phyloP scores from a whole-genome alignment of 179 eudicot genomes.

The Kewa caespitosa region DNA sequence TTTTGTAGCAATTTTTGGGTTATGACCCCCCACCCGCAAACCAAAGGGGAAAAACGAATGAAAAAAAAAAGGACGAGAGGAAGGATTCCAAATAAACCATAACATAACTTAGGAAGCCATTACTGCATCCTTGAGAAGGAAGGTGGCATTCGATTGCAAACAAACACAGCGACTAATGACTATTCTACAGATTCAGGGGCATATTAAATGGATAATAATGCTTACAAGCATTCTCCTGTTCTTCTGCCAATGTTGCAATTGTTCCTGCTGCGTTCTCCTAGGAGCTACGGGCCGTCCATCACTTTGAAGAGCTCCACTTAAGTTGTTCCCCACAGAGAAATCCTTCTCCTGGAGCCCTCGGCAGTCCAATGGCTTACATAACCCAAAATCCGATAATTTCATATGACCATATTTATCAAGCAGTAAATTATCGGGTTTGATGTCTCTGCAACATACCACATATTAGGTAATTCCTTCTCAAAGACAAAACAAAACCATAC shows the following conservation, averaged over 20 bases:
- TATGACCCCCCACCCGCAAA: neutral
- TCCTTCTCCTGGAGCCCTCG: slow-evolving; percentile 74
- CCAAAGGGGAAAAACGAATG: no score
- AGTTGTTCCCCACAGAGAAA: slow-evolving; percentile 50
- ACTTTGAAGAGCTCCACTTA: slow-evolving; percentile 73
- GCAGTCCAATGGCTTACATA: slow-evolving; percentile 86
- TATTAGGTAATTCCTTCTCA: neutral
- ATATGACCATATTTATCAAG: slow-evolving; percentile 80
- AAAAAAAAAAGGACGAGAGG: no score
- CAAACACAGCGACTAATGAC: neutral
- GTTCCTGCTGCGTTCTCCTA: slow-evolving; percentile 81
- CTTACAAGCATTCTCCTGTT: slow-evolving; percentile 88
- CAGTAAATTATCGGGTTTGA: slow-evolving; percentile 85
- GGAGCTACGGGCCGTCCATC: slow-evolving; percentile 76
- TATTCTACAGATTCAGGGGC: neutral
- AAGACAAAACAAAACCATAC: neutral
- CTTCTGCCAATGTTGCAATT: slow-evolving; percentile 80
- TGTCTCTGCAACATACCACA: slow-evolving; percentile 55
- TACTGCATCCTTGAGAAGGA: neutral
- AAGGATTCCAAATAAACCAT: neutral
- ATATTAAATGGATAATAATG: neutral
- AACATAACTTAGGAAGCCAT: neutral
- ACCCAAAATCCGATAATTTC: slow-evolving; percentile 88
- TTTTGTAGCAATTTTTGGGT: neutral
- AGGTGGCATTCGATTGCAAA: neutral